A percentile compares a stretch with the other conserved stretches of the same genome.
phyloP scores from a whole-genome alignment of 192 early-diverging fungal genomes.

The Pilaira anomala region DNA sequence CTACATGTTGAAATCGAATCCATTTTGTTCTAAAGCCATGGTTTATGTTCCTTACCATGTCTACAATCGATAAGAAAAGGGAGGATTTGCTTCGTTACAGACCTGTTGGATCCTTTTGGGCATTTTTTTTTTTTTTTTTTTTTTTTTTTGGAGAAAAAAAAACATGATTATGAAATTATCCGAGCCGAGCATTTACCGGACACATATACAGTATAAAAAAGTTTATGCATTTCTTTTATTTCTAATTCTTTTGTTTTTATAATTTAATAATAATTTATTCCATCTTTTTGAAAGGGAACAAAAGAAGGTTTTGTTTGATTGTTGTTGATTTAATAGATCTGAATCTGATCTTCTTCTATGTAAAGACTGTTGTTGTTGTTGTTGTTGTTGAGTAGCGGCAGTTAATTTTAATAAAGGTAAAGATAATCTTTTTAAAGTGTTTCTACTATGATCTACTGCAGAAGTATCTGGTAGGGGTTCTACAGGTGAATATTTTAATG shows the following conservation, averaged over 20 bases:
- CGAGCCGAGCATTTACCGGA: too few relatives aligned
- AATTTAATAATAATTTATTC: constrained; percentile 1
- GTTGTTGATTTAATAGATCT: neutral
- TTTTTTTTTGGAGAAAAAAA: constrained; percentile 1
- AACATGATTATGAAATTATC: too few relatives aligned
- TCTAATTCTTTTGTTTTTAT: neutral
- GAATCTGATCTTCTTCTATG: constrained; percentile 15
- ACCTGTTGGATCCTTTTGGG: neutral
- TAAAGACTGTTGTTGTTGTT: neutral
- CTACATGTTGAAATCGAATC: constrained; percentile 6
- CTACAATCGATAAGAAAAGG: constrained; percentile 17
- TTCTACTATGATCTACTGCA: neutral
- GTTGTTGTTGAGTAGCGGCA: neutral
- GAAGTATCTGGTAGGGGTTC: constrained; percentile 14
- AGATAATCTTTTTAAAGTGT: constrained; percentile 1
- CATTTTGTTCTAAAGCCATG: neutral
- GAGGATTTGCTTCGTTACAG: neutral
- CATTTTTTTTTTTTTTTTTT: constrained; percentile 8
- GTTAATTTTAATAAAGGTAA: constrained; percentile 6
- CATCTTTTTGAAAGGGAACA: neutral
- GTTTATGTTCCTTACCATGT: neutral
- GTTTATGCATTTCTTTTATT: too few relatives aligned
- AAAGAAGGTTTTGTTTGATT: neutral
- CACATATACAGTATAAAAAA: too few relatives aligned
- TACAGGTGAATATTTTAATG: constrained; percentile 31